These are phyloP conservation scores for Mycena rebaudengoi DNA, from an alignment of 768 basidiomycete species.

Conservation along the genomic window DNA sequence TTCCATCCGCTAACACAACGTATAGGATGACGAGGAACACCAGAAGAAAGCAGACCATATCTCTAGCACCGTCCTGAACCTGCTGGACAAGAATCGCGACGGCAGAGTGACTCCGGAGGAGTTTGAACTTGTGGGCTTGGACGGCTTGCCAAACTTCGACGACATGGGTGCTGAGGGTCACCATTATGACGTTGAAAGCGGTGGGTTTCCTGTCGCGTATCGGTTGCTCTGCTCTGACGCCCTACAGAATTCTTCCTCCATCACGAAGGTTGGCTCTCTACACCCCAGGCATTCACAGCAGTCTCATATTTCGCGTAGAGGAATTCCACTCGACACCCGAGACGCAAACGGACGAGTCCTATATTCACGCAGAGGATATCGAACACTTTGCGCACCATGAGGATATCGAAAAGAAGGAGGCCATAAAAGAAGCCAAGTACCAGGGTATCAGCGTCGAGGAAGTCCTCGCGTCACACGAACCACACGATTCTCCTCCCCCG, in stretches of 20 bases:
- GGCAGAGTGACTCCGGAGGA: conserved; percentile 75
- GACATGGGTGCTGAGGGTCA: conserved; percentile 89
- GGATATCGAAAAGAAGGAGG: conserved; percentile 83
- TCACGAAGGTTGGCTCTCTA: conserved; percentile 85
- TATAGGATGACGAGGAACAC: conserved; percentile 78
- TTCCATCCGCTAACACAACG: not conserved
- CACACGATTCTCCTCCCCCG: no score
- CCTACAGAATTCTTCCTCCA: conserved; percentile 98
- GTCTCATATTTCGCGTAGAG: conserved; percentile 54
- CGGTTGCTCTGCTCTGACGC: no score
- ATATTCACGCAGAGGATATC: conserved; percentile 90
- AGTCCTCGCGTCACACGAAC: conserved; percentile 62
- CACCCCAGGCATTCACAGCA: not conserved
- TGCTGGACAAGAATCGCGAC: conserved; percentile 80
- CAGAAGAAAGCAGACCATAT: conserved; percentile 84
- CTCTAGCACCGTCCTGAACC: conserved; percentile 71
- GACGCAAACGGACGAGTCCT: conserved; percentile 95
- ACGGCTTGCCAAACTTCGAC: conserved; percentile 85
- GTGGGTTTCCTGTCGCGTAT: no score
- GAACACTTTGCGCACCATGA: conserved; percentile 95
- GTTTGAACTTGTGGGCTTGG: conserved; percentile 74
- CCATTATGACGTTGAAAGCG: conserved; percentile 92
- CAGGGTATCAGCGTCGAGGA: conserved; percentile 86
- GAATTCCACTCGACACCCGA: conserved; percentile 95
- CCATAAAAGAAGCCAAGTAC: conserved; percentile 82